Evolutionary conservation across 2,329 filamentous ascomycete genomes (phyloP), one percentile per base, ranked within the genome.

Genomic region (Penicillium sp.): DNA sequence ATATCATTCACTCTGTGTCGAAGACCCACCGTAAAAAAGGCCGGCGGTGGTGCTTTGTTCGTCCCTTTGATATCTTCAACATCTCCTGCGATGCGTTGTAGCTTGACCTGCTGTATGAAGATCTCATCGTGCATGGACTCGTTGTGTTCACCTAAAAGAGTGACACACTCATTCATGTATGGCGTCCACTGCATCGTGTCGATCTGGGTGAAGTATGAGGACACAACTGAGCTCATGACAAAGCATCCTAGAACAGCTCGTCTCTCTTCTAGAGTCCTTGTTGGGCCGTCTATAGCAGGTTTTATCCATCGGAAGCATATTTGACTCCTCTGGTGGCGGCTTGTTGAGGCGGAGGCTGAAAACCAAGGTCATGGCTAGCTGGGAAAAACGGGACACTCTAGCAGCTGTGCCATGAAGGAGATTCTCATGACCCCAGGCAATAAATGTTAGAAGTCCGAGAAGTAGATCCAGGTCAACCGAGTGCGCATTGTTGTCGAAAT

Each of bases 121-220:
- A 82, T 61, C 22, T 74, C 71, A 61, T 88, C 85, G 3, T 76
- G 75, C 0, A 75, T 70, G 20, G 73, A 74, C 48, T 85, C 81
- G 3, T 73, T 74, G 1, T 75, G 68, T 22, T 75, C 70, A 7
- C 74, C 72, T 0, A 88, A 67, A 1, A 74, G 59, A 6, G 75
- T 67, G 1, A 87, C 71, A 26, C 78, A 82, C 20, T 85, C 82
- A 22, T 85, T 83, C 73, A 87, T 79, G 49, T 84, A 79, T 0
- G 79, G 61, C 0, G 80, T 85, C 85, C 84, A 88, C 1, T 73
- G 75, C 42, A 87, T 72, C 0, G 76, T 59, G 51, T 85, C 82
- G 48, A 78, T 74, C 44, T 78, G 77, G 23, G 77, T 77, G 14
- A 82, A 70, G 50, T 76, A 79, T 1, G 69, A 69, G 4, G 75